These are phyloP conservation scores for Apiospora marii DNA, from an alignment of 2,329 filamentous ascomycete species.

Conservation along the genomic window DNA sequence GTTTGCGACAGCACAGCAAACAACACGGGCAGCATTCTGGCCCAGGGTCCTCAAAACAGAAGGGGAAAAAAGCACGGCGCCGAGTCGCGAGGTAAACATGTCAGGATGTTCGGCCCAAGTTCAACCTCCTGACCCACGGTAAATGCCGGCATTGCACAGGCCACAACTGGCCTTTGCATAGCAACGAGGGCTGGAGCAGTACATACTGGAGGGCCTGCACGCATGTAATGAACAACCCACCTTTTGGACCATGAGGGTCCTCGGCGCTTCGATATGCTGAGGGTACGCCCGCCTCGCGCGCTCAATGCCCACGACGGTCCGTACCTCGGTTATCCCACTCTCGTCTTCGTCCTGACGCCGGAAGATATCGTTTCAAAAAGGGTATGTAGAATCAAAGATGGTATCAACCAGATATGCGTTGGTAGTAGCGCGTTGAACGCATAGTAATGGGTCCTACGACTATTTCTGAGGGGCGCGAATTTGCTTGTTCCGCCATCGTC, in stretches of 20 bases:
- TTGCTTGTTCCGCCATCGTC: neutral
- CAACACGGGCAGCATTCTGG: neutral
- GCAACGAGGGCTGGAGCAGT: neutral
- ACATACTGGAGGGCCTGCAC: neutral
- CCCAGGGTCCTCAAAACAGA: neutral
- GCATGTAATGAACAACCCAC: conserved; percentile 7
- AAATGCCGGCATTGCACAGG: conserved; percentile 13
- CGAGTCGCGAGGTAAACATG: conserved; percentile 10
- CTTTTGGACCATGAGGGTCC: neutral
- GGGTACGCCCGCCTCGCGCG: conserved; percentile 2
- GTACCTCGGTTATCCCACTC: conserved; percentile 8
- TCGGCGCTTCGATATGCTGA: conserved; percentile 9
- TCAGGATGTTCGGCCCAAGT: conserved; percentile 12
- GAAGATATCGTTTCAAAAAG: neutral
- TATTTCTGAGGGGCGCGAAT: neutral
- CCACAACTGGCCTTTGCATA: neutral
- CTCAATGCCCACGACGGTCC: conserved; percentile 3
- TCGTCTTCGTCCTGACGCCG: neutral
- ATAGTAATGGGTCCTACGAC: neutral
- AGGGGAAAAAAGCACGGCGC: neutral
- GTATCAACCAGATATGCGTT: neutral
- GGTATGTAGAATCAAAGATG: neutral
- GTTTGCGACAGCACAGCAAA: neutral
- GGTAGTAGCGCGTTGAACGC: neutral
- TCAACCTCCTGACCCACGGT: conserved; percentile 9